Percentiles rank a stretch among this genome's conserved stretches.
Evolutionary conservation across 805 yeast genomes (phyloP).

Genomic region (Tetrapisispora phaffii): DNA sequence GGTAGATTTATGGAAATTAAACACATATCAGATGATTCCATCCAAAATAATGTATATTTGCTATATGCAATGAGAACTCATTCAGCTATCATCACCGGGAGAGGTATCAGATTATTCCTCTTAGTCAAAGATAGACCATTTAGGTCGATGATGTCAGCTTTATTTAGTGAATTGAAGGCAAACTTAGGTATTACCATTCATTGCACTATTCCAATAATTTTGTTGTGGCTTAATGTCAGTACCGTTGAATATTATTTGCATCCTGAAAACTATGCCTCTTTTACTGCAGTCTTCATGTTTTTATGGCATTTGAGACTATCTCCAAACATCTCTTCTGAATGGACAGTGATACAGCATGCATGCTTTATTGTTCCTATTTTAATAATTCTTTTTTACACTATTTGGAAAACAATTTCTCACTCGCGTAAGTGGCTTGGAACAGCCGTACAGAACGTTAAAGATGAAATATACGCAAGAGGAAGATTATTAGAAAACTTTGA

Average conservation of each 20-base stretch:
- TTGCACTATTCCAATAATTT: conserved; percentile 4
- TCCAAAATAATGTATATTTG: background rate
- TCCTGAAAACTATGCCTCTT: conserved; percentile 8
- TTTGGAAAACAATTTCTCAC: conserved; percentile 1
- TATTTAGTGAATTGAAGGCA: background rate
- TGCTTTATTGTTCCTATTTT: conserved; percentile 7
- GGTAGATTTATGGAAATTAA: background rate
- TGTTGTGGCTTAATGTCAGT: conserved; percentile 10
- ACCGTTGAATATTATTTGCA: conserved; percentile 13
- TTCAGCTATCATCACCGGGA: background rate
- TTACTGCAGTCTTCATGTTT: conserved; percentile 1
- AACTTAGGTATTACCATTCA: background rate
- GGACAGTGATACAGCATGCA: conserved; percentile 16
- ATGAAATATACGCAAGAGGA: conserved; percentile 48
- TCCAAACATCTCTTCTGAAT: conserved; percentile 5
- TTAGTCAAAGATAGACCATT: background rate
- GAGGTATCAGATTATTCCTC: background rate
- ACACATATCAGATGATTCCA: background rate
- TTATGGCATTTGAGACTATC: conserved; percentile 10
- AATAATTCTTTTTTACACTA: conserved; percentile 5
- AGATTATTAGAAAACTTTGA: conserved; percentile 40
- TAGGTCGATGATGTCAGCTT: background rate
- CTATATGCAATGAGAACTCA: background rate
- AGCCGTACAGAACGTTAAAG: conserved; percentile 38
- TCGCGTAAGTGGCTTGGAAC: conserved; percentile 18